Conservation (phyloP, 1,284 basidiomycete genomes). For the Cryptococcus sp. region DNA sequence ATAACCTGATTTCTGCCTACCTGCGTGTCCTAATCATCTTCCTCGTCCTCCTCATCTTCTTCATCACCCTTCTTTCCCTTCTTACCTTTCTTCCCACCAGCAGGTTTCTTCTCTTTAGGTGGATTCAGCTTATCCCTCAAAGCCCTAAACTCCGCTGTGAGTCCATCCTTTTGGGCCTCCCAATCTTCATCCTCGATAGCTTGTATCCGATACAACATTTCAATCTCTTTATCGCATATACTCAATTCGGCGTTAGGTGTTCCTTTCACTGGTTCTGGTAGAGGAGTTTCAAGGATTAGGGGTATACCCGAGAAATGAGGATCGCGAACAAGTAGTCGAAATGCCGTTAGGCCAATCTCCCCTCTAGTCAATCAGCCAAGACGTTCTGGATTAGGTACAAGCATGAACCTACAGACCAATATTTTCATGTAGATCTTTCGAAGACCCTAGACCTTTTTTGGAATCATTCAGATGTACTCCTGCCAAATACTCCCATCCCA, state of each 20-base stretch:
- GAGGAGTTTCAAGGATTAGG: constrained; percentile 74
- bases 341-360: constrained; percentile 60
- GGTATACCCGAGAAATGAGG: constrained; percentile 65
- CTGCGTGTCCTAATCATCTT: constrained; percentile 1
- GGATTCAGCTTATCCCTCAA: constrained; percentile 37
- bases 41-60: constrained; percentile 29
- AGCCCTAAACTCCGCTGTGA: constrained; percentile 32
- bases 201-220: constrained; percentile 47
- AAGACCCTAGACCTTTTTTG: constrained; percentile 60
- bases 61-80: constrained; percentile 16
- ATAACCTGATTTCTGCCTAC: too few species aligned
- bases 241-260: constrained; percentile 51
- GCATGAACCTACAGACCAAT: constrained; percentile 62
- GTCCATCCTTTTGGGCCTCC: constrained; percentile 31
- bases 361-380: constrained; percentile 52
- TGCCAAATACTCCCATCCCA: constrained; percentile 68
- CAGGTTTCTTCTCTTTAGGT: constrained; percentile 31
- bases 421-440: constrained; percentile 76
- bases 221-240: constrained; percentile 70
- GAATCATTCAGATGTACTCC: constrained; percentile 85
- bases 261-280: constrained; percentile 17
- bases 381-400: background rate
- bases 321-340: constrained; percentile 66
- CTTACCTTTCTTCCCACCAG: constrained; percentile 18
- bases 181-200: constrained; percentile 36